phyloP scores from a whole-genome alignment of 1,139 yeast genomes.

The Pneumocystis canis region DNA sequence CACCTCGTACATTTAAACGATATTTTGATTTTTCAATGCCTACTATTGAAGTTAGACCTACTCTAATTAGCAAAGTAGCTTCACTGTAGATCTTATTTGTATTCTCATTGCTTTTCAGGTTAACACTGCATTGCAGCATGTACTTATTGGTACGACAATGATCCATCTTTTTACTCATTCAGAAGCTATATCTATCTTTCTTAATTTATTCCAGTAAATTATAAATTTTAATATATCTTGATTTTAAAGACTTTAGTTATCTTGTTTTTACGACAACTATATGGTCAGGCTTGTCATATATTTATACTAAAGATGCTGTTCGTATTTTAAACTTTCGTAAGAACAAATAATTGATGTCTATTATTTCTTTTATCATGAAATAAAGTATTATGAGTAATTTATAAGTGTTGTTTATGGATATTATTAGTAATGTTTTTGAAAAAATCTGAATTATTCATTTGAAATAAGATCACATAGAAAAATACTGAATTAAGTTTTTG shows the following conservation, averaged over 20 bases:
- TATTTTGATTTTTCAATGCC: slow-evolving; percentile 70
- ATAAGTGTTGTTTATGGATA: no score
- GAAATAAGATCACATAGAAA: no score
- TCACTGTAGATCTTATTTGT: neutral
- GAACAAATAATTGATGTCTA: neutral
- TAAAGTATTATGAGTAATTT: no score
- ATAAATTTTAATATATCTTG: neutral
- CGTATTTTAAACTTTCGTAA: slow-evolving; percentile 26
- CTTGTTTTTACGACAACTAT: slow-evolving; percentile 67
- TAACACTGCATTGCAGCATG: slow-evolving; percentile 80
- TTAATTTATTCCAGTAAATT: slow-evolving; percentile 6
- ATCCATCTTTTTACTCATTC: slow-evolving; percentile 44
- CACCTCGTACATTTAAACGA: slow-evolving; percentile 56
- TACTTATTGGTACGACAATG: slow-evolving; percentile 66
- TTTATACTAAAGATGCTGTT: slow-evolving; percentile 54
- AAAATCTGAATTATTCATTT: no score
- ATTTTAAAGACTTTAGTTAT: slow-evolving; percentile 26
- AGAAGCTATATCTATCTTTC: slow-evolving; percentile 17
- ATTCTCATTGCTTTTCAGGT: slow-evolving; percentile 6
- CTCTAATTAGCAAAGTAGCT: slow-evolving; percentile 64
- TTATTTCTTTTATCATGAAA: neutral
- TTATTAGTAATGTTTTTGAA: no score
- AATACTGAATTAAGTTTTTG: no score
- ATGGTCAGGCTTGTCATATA: slow-evolving; percentile 63
- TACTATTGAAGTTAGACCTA: slow-evolving; percentile 80